Evolutionary conservation across 129 eudicot genomes (phyloP).

Genomic region (Lactuca sativa): DNA sequence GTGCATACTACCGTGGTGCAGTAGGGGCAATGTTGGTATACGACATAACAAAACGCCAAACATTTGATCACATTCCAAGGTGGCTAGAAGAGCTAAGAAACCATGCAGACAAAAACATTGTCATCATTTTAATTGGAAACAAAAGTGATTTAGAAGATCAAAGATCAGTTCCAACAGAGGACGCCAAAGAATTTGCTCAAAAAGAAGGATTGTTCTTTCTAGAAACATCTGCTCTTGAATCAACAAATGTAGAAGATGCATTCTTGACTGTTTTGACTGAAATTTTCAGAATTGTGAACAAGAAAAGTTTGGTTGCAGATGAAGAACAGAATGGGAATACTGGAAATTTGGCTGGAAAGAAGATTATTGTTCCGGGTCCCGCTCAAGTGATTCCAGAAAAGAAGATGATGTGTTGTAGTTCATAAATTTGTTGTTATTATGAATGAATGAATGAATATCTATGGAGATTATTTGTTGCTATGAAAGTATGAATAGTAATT

Average conservation of each 20-base stretch:
- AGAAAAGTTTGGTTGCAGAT: conserved; percentile 66
- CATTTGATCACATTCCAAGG: conserved; percentile 73
- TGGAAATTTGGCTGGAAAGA: conserved; percentile 68
- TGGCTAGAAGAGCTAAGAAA: conserved; percentile 74
- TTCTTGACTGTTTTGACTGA: conserved; percentile 82
- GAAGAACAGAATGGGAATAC: conserved; percentile 75
- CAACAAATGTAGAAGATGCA: conserved; percentile 89
- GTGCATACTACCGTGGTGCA: conserved; percentile 78
- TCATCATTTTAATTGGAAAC: conserved; percentile 67
- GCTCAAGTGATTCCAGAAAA: conserved; percentile 83
- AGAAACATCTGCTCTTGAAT: conserved; percentile 86
- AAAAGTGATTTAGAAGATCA: conserved; percentile 67
- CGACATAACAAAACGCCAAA: conserved; percentile 76
- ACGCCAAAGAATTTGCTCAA: conserved; percentile 84
- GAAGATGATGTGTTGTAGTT: conserved; percentile 71
- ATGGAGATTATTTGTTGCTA: conserved; percentile 6
- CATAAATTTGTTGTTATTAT: conserved; percentile 20
- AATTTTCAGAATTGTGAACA: conserved; percentile 84
- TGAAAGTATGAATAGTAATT: conserved; percentile 2
- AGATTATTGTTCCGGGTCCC: conserved; percentile 89
- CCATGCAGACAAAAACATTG: conserved; percentile 76
- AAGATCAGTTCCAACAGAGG: conserved; percentile 76
- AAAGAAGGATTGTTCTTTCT: conserved; percentile 89
- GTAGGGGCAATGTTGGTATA: conserved; percentile 78
- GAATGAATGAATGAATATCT: not conserved